Evolutionary conservation across 768 basidiomycete species (phyloP), one percentile per base, ranked within the genome.

Genomic region (Phylloporus sp.): DNA sequence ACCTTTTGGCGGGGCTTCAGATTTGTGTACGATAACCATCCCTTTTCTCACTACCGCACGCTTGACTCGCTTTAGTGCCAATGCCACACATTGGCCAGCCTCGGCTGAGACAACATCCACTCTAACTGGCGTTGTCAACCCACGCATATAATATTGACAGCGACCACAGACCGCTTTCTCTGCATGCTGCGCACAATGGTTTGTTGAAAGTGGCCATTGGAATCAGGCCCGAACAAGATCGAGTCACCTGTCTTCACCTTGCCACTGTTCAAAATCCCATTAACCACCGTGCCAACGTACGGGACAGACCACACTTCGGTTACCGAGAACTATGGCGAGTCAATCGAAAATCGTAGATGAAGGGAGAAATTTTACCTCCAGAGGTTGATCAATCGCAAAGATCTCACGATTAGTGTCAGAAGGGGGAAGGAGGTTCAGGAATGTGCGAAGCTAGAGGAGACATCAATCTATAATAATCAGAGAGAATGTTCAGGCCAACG

Each of bases 71-170:
- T 98, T 99, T 26, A 99, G 71, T 4, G 95, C 97, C 48, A 97
- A 75, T 8, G 91, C 90, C 18, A 99, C 94, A 45, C 90, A 91
- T 71, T 99, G 97, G 2, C 97, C 97, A 6, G 97, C 97, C 61
- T 97, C 95, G 0, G 91, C 97, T 13, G 79, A 78, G 15, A 76
- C 76, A 3, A 99, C 92, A 48, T 85, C 77, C 20, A 88, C 93
- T 29, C 94, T 88, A 55, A 47, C 23, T 24, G 41, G 47, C 10
- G n/a, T 22, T 7, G 47, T 53, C 53, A 58, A 45, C 23, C 0
- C 11, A 18, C 49, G 45, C 27, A 42, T n/a, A 22, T 18, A 43
- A 16, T 22, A 28, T 15, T 24, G 16, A 31, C 23, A 31, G n/a
- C 29, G 29, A 56, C 11, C 16, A 64, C 76, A 29, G 43, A 87